These are phyloP conservation scores for Pugionium dolabratum DNA, from an alignment of 345 rosid species.

Conservation along the genomic window DNA sequence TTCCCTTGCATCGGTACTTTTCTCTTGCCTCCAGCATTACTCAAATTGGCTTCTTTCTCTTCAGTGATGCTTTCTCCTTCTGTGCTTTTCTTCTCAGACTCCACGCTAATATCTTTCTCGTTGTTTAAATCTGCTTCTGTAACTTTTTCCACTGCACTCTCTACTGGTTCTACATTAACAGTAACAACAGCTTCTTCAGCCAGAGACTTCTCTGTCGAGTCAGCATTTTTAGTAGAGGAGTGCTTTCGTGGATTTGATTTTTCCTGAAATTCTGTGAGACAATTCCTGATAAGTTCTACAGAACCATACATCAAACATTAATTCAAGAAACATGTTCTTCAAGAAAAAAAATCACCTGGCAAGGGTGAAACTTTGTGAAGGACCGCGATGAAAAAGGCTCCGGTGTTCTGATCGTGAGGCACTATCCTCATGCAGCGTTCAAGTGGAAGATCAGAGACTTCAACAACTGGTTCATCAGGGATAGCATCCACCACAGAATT, in stretches of 20 bases:
- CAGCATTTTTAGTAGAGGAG: conserved; percentile 34
- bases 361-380: conserved; percentile 66
- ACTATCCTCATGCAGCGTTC: conserved; percentile 91
- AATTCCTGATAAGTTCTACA: neutral
- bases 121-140: conserved; percentile 40
- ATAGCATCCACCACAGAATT: conserved; percentile 30
- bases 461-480: conserved; percentile 48
- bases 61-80: conserved; percentile 42
- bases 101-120: conserved; percentile 39
- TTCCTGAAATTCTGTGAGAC: conserved; percentile 52
- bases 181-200: conserved; percentile 37
- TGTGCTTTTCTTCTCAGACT: conserved; percentile 36
- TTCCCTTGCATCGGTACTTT: conserved; percentile 90
- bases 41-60: conserved; percentile 49
- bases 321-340: neutral
- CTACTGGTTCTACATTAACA: conserved; percentile 43
- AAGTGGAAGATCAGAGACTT: conserved; percentile 74
- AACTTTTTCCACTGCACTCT: conserved; percentile 40
- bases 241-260: conserved; percentile 38
- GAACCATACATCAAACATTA: neutral
- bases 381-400: conserved; percentile 97
- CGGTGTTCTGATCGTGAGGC: conserved; percentile 97
- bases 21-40: conserved; percentile 57
- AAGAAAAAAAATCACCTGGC: conserved; percentile 53
- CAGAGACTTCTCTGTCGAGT: conserved; percentile 37